phyloP scores from a whole-genome alignment of 2,329 filamentous ascomycete genomes.

The Aspergillus terreus region DNA sequence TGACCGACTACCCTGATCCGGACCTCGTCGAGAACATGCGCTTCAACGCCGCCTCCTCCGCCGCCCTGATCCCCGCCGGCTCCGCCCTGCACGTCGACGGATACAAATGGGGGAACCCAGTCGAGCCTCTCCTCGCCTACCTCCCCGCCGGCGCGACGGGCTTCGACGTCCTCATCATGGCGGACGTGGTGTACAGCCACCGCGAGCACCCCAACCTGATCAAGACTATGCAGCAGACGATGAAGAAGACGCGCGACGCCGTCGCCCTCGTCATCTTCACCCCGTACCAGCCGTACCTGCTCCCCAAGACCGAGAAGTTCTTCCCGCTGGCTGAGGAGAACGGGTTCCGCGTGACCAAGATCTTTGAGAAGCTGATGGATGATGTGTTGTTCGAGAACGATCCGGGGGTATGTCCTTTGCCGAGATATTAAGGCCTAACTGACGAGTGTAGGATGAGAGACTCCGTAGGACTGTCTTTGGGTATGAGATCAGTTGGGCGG shows the following conservation, averaged over 20 bases:
- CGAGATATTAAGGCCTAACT: not conserved
- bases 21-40: constrained; percentile 78
- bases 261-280: constrained; percentile 88
- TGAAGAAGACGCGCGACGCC: constrained; percentile 55
- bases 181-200: constrained; percentile 88
- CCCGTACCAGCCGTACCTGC: constrained; percentile 86
- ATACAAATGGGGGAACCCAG: constrained; percentile 77
- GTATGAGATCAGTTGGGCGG: constrained; percentile 66
- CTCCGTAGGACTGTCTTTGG: constrained; percentile 79
- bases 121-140: constrained; percentile 55
- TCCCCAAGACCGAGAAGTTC: constrained; percentile 79
- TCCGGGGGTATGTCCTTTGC: constrained; percentile 57
- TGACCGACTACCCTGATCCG: constrained; percentile 84
- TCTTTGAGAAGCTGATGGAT: constrained; percentile 78
- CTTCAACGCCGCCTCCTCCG: constrained; percentile 65
- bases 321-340: constrained; percentile 70
- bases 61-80: constrained; percentile 38
- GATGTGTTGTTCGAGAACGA: constrained; percentile 87
- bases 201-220: constrained; percentile 78
- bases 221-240: constrained; percentile 63
- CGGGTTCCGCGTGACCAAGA: constrained; percentile 73
- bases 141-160: constrained; percentile 42
- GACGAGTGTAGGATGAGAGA: constrained; percentile 59
- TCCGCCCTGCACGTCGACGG: constrained; percentile 59
- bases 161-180: constrained; percentile 81